phyloP scores from a whole-genome alignment of 352 stramenopile genomes.

The Blastocystis hominis region DNA sequence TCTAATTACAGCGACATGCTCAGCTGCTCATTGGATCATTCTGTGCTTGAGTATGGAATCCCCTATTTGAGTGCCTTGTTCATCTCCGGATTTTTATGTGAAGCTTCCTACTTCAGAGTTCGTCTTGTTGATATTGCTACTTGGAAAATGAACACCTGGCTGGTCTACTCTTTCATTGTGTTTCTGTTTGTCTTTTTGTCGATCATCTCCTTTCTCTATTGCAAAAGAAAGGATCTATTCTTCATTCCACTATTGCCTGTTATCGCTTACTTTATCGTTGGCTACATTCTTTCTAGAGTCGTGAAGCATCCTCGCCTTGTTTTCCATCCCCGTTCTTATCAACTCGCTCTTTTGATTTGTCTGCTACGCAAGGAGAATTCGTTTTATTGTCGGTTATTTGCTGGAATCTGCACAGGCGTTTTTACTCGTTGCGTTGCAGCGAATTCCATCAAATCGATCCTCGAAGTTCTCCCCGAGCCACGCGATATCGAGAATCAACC shows the following conservation, averaged over 20 bases:
- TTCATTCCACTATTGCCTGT: slow-evolving; percentile 15
- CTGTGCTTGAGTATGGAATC: slow-evolving; percentile 13
- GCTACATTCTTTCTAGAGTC: slow-evolving; percentile 23
- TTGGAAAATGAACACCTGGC: slow-evolving; percentile 5
- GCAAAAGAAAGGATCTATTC: not conserved
- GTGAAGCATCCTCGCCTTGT: slow-evolving; percentile 11
- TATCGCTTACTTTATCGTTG: slow-evolving; percentile 39
- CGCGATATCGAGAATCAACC: too few species aligned
- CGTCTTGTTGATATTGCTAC: slow-evolving; percentile 17
- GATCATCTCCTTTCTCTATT: slow-evolving; percentile 21
- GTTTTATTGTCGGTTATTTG: slow-evolving; percentile 38
- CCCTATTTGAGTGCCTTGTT: slow-evolving; percentile 36
- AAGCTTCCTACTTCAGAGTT: slow-evolving; percentile 6
- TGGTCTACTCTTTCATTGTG: slow-evolving; percentile 52
- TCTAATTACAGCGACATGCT: not conserved
- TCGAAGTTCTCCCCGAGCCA: not conserved
- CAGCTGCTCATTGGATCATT: not conserved
- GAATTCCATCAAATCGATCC: not conserved
- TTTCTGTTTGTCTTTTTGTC: slow-evolving; percentile 27
- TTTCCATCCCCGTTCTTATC: slow-evolving; percentile 43
- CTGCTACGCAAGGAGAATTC: slow-evolving; percentile 39
- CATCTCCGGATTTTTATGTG: slow-evolving; percentile 14
- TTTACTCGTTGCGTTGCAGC: slow-evolving; percentile 32
- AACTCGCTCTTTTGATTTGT: not conserved
- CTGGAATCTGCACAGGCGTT: not conserved